Percentiles rank a stretch among this genome's conserved stretches.
Evolutionary conservation across 2,329 filamentous ascomycete species (phyloP).

Genomic region (Colletotrichum cuscutae): DNA sequence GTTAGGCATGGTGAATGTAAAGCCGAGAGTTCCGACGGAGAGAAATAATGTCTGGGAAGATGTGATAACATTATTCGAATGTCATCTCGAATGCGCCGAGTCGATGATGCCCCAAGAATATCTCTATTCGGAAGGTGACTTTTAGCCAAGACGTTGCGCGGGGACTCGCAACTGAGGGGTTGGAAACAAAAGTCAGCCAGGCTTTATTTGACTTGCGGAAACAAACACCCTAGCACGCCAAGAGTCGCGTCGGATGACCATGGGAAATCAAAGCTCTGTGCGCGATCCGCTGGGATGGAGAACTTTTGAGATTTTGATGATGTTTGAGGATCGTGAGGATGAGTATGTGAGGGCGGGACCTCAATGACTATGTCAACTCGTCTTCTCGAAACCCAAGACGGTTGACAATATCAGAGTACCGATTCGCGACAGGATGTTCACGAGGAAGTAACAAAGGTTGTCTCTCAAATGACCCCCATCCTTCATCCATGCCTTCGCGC

Average conservation of each 20-base stretch:
- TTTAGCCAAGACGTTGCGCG: slow-evolving; percentile 24
- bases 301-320: too few species aligned
- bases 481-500: not conserved
- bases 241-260: not conserved
- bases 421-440: too few species aligned
- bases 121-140: slow-evolving; percentile 24
- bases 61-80: not conserved
- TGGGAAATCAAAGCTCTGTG: not conserved
- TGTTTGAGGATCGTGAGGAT: too few species aligned
- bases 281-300: not conserved
- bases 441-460: not conserved
- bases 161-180: slow-evolving; percentile 9
- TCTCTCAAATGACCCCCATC: not conserved
- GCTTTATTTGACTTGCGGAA: not conserved
- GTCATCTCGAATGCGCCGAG: not conserved
- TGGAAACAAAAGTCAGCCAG: not conserved
- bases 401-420: too few species aligned
- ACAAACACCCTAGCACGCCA: not conserved
- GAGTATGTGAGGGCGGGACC: too few species aligned
- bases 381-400: too few species aligned
- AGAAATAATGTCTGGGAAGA: not conserved
- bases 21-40: not conserved
- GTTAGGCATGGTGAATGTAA: not conserved
- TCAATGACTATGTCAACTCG: too few species aligned
- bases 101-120: not conserved